Base-by-base conservation (phyloP, 345 rosid species). In the Excoecaria agallocha region DNA sequence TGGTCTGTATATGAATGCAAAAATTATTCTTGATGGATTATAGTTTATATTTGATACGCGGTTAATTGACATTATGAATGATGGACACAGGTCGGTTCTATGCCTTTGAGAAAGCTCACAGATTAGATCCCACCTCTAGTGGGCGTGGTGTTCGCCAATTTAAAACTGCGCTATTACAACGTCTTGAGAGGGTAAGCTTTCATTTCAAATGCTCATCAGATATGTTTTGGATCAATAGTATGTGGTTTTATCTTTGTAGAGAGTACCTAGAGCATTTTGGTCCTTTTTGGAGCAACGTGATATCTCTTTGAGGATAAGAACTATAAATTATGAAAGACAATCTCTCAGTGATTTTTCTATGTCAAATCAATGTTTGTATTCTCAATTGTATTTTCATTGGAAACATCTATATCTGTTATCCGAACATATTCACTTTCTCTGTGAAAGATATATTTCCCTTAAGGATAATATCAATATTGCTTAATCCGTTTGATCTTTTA, bases 61-160 rank as follows among this genome's bases (percentile, higher is more conserved):
- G 35, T 66, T 46, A 66, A 20, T 65, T 45, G 30, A 50, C 37
- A 20, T 45, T 66, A 20, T 66, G 15, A 66, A 66, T 66, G 25
- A 41, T 66, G 70, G 70, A 46, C n/a, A 50, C 76, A 96, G 99
- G 99, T 76, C 96, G 99, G 67, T 96, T 93, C 75, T 96, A 96
- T 85, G 98, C 99, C 39, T 96, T 93, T 70, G 97, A 91, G 86
- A 93, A 93, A 82, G 98, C 99, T 81, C 99, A 93, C 69, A 89
- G 90, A 77, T 67, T 96, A 86, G 99, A 96, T 84, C 97, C 99
- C 41, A 96, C 88, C 38, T 96, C 99, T 12, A 90, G 98, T 80
- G 98, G 99, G 68, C 87, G 99, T 70, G 99, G 99, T 76, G 99
- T 96, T 82, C 93, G 99, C 30, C 99, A 96, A 76, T 96, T 96